Percentiles rank a stretch among this genome's conserved stretches.
Evolutionary conservation across 371 early-diverging fungal genomes (phyloP).

Genomic region (Saksenaea vasiformis): DNA sequence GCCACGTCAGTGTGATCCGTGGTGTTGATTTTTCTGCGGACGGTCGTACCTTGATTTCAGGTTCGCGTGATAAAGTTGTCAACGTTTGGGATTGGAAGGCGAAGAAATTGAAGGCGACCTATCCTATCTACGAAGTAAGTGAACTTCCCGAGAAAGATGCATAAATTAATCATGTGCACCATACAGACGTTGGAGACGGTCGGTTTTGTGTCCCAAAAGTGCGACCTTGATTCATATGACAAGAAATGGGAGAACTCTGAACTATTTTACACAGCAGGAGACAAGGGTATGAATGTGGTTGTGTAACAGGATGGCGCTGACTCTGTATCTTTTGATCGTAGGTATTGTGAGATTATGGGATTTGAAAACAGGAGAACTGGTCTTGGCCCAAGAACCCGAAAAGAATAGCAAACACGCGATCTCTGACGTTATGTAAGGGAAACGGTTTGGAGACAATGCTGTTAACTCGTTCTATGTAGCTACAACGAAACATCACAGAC

Average conservation of each 20-base stretch:
- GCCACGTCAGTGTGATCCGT: conserved; percentile 91
- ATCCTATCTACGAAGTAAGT: conserved; percentile 77
- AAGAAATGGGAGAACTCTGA: conserved; percentile 44
- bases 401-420: conserved; percentile 68
- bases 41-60: conserved; percentile 80
- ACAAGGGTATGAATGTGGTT: conserved; percentile 51
- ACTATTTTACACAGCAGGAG: conserved; percentile 86
- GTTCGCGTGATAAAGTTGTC: conserved; percentile 94
- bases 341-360: conserved; percentile 78
- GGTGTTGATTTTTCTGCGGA: conserved; percentile 81
- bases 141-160: not conserved
- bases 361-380: conserved; percentile 59
- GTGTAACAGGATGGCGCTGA: not conserved
- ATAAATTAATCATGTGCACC: not conserved
- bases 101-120: conserved; percentile 73
- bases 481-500: conserved; percentile 59
- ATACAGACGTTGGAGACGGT: conserved; percentile 67
- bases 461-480: conserved; percentile 21
- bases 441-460: not conserved
- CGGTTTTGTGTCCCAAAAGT: conserved; percentile 58
- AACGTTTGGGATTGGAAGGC: conserved; percentile 88
- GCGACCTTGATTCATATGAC: conserved; percentile 34
- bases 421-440: conserved; percentile 61
- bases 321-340: not conserved
- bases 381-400: conserved; percentile 62